Evolutionary conservation across 2,329 filamentous ascomycete genomes (phyloP).

Genomic region (Colletotrichum falcatum): DNA sequence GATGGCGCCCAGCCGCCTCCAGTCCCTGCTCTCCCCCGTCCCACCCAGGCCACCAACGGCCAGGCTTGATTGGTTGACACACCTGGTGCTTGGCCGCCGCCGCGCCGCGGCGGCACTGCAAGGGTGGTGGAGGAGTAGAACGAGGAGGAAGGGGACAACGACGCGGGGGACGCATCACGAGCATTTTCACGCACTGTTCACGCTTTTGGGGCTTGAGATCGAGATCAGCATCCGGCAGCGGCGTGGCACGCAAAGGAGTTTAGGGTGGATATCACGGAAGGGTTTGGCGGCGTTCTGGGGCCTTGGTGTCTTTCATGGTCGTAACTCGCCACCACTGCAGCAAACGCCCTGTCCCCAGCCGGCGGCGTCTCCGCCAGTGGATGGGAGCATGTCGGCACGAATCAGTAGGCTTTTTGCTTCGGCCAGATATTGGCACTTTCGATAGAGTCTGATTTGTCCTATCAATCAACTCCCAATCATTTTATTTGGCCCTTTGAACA

Average conservation of each 20-base stretch:
- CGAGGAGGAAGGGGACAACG: constrained; percentile 1
- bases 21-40: constrained; percentile 58
- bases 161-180: constrained; percentile 23
- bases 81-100: background rate
- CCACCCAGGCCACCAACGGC: constrained; percentile 37
- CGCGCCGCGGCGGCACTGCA: constrained; percentile 2
- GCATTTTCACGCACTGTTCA: constrained; percentile 36
- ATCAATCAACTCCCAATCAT: background rate
- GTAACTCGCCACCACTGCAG: constrained; percentile 26
- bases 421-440: constrained; percentile 31
- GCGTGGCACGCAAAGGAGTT: constrained; percentile 40
- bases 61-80: constrained; percentile 28
- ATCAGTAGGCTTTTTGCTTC: constrained; percentile 38
- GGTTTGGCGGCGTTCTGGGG: constrained; percentile 40
- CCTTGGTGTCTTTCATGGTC: constrained; percentile 34
- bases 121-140: no score
- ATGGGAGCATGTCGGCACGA: constrained; percentile 32
- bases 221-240: constrained; percentile 42
- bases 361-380: constrained; percentile 3
- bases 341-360: background rate
- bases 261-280: constrained; percentile 40
- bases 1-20: constrained; percentile 50
- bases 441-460: constrained; percentile 38
- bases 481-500: constrained; percentile 1
- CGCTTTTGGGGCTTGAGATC: constrained; percentile 34